Evolutionary conservation across 768 basidiomycete species (phyloP).

Genomic region (Tubosaeta sp.): DNA sequence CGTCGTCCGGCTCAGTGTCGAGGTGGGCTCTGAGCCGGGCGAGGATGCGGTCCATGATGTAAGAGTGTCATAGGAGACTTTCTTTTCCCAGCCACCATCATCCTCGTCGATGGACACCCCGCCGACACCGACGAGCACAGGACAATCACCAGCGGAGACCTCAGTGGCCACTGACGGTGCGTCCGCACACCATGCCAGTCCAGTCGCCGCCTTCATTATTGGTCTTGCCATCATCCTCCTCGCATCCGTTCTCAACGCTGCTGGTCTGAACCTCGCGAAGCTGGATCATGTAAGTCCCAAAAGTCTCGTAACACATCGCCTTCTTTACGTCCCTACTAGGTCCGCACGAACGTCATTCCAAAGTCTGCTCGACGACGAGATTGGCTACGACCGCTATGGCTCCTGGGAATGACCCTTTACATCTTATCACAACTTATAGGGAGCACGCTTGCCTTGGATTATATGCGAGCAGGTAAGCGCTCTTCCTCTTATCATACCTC

Average conservation of each 20-base stretch:
- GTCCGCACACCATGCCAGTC: slow-evolving; percentile 42
- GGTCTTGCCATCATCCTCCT: slow-evolving; percentile 81
- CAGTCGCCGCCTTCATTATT: slow-evolving; percentile 73
- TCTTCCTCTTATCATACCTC: neutral
- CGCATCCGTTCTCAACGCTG: slow-evolving; percentile 84
- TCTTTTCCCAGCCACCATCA: slow-evolving; percentile 2
- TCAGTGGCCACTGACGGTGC: slow-evolving; percentile 16
- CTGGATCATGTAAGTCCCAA: slow-evolving; percentile 71
- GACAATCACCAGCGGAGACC: slow-evolving; percentile 13
- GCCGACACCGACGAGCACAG: slow-evolving; percentile 16
- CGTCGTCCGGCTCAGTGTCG: slow-evolving; percentile 6
- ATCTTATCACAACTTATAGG: slow-evolving; percentile 87
- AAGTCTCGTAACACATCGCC: neutral
- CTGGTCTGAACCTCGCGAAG: slow-evolving; percentile 93
- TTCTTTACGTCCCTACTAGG: slow-evolving; percentile 36
- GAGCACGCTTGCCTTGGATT: slow-evolving; percentile 81
- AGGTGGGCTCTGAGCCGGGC: slow-evolving; percentile 18
- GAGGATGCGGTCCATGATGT: slow-evolving; percentile 27
- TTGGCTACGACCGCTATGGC: slow-evolving; percentile 83
- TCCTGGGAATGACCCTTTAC: slow-evolving; percentile 91
- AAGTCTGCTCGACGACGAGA: slow-evolving; percentile 69
- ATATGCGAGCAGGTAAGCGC: slow-evolving; percentile 73
- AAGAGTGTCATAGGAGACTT: slow-evolving; percentile 14
- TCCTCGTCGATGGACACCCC: slow-evolving; percentile 17
- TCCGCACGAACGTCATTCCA: slow-evolving; percentile 71